Evolutionary conservation across 306 rosid genomes (phyloP).

Genomic region (Quercus ilex): DNA sequence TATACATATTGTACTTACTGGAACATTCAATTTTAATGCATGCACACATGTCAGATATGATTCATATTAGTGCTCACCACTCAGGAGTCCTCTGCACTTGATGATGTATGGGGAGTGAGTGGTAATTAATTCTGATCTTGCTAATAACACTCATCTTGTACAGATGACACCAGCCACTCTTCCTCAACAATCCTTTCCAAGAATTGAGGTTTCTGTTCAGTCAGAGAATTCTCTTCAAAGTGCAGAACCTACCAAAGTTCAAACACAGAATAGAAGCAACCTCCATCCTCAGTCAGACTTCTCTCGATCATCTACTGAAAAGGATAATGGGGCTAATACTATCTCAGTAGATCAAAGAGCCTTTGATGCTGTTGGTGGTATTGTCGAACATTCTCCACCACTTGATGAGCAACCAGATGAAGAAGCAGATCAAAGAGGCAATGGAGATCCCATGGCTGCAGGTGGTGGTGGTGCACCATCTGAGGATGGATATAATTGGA

Average conservation of each 20-base stretch:
- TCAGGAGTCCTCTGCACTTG: background rate
- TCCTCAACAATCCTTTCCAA: conserved; percentile 53
- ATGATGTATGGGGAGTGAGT: conserved; percentile 2
- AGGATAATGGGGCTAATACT: conserved; percentile 35
- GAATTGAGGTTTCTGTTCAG: conserved; percentile 50
- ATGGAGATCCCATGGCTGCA: conserved; percentile 55
- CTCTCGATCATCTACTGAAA: conserved; percentile 39
- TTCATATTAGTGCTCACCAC: conserved; percentile 9
- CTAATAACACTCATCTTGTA: conserved; percentile 23
- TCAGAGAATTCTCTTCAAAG: conserved; percentile 56
- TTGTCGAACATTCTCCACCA: conserved; percentile 50
- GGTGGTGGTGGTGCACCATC: conserved; percentile 65
- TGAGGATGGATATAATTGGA: conserved; percentile 94
- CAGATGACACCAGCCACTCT: conserved; percentile 49
- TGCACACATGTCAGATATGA: conserved; percentile 1
- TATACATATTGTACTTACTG: background rate
- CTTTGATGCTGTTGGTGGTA: conserved; percentile 39
- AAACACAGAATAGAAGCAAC: conserved; percentile 45
- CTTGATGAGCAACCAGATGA: conserved; percentile 70
- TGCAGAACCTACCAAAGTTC: conserved; percentile 44
- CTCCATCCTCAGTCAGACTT: conserved; percentile 50
- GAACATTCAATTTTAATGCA: background rate
- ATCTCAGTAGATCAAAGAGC: conserved; percentile 43
- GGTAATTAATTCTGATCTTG: conserved; percentile 13
- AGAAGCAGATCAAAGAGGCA: conserved; percentile 64